A percentile compares a stretch with the other conserved stretches of the same genome.
Evolutionary conservation across 2,329 filamentous ascomycete species (phyloP).

Genomic region (Mariannaea elegans): DNA sequence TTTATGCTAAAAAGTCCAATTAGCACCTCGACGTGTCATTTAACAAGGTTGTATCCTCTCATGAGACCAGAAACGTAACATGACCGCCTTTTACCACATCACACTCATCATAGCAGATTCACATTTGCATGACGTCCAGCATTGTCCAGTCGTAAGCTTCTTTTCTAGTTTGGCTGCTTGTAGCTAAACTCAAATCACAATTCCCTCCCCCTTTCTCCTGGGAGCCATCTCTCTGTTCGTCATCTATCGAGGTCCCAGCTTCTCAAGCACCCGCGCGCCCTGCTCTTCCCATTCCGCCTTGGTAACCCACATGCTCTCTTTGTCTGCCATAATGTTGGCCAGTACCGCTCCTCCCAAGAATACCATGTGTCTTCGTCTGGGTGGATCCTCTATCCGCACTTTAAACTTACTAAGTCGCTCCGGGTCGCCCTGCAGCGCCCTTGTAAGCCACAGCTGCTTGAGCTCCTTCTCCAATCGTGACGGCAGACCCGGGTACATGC

Average conservation of each 20-base stretch:
- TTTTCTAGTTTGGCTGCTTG: constrained; percentile 39
- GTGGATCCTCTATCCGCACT: constrained; percentile 98
- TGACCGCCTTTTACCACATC: not conserved
- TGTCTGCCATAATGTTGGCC: constrained; percentile 99
- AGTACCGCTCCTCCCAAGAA: constrained; percentile 96
- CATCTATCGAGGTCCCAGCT: constrained; percentile 84
- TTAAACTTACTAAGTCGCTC: constrained; percentile 99
- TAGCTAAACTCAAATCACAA: constrained; percentile 33
- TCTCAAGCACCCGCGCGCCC: constrained; percentile 84
- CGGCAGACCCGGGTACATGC: constrained; percentile 98
- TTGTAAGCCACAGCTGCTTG: constrained; percentile 97
- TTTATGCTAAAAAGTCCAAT: no score
- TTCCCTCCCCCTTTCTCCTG: constrained; percentile 17
- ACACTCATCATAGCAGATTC: not conserved
- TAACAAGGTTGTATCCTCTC: no score
- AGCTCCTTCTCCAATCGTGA: constrained; percentile 97
- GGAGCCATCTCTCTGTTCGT: not conserved
- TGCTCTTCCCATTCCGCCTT: constrained; percentile 98
- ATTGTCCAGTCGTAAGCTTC: constrained; percentile 18
- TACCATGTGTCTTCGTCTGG: constrained; percentile 97
- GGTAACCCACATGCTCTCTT: constrained; percentile 98
- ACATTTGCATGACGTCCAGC: not conserved
- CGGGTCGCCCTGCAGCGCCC: constrained; percentile 88
- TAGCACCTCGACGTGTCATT: no score
- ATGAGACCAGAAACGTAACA: no score